A percentile compares a stretch with the other conserved stretches of the same genome.
Evolutionary conservation across 306 rosid genomes (phyloP).

Genomic region (Vicia faba): DNA sequence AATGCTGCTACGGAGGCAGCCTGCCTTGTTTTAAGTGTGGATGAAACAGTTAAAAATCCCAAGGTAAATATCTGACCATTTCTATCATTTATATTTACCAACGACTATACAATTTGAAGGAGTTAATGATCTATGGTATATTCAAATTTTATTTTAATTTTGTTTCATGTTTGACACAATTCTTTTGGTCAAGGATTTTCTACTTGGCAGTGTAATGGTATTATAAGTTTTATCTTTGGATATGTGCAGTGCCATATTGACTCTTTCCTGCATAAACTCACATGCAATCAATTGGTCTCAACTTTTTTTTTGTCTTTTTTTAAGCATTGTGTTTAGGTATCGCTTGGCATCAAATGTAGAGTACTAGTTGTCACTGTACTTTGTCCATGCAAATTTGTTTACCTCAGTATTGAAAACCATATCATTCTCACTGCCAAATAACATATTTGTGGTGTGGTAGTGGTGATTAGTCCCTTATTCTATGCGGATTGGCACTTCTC

Average conservation of each 20-base stretch:
- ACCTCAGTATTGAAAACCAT: too few species aligned
- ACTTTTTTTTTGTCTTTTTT: neutral
- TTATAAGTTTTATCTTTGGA: neutral
- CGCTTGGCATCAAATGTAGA: neutral
- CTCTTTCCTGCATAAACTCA: neutral
- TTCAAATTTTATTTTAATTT: neutral
- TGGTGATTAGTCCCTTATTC: neutral
- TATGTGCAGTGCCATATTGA: neutral
- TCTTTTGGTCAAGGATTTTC: neutral
- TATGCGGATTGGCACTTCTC: neutral
- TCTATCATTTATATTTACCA: conserved; percentile 12
- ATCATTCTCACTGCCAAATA: neutral
- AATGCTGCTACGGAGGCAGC: conserved; percentile 99
- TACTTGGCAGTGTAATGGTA: neutral
- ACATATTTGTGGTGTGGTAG: neutral
- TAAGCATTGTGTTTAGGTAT: conserved; percentile 5
- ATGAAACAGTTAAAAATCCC: conserved; percentile 94
- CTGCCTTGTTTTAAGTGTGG: conserved; percentile 90
- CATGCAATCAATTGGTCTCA: neutral
- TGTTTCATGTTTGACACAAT: neutral
- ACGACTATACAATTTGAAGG: neutral
- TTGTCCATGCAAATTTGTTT: neutral
- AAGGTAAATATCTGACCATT: conserved; percentile 54
- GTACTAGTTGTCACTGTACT: neutral
- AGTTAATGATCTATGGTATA: neutral